These are phyloP conservation scores for Westerdykella sp. DNA, from an alignment of 2,329 filamentous ascomycete species.

Conservation along the genomic window DNA sequence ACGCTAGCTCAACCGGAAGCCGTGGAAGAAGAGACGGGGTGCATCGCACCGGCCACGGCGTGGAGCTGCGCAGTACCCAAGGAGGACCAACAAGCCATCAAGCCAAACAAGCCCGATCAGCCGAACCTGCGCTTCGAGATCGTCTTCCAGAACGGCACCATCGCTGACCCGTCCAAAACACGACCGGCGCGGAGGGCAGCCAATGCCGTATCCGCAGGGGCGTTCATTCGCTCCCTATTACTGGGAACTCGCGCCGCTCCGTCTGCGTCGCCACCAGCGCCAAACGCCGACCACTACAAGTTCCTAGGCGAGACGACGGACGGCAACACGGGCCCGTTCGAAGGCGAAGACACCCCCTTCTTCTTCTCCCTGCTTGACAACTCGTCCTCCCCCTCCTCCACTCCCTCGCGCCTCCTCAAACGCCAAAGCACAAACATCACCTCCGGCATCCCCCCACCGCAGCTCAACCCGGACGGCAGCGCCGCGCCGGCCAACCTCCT, in stretches of 20 bases:
- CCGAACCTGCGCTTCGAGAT: conserved; percentile 80
- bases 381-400: conserved; percentile 9
- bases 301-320: conserved; percentile 88
- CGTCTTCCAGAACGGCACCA: conserved; percentile 49
- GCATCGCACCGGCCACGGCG: conserved; percentile 63
- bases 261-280: conserved; percentile 51
- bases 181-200: conserved; percentile 50
- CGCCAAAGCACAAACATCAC: conserved; percentile 42
- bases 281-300: conserved; percentile 61
- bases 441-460: conserved; percentile 57
- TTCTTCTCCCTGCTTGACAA: conserved; percentile 65
- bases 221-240: conserved; percentile 24
- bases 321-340: conserved; percentile 61
- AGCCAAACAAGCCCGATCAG: conserved; percentile 59
- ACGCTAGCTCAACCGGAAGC: conserved; percentile 71
- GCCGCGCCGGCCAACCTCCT: conserved; percentile 67
- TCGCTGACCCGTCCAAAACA: conserved; percentile 27
- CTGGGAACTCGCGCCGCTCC: conserved; percentile 24
- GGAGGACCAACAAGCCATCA: conserved; percentile 60
- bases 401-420: conserved; percentile 29
- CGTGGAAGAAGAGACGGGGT: conserved; percentile 57
- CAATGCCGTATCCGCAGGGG: conserved; percentile 45
- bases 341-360: conserved; percentile 82
- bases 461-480: conserved; percentile 60
- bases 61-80: conserved; percentile 87